phyloP scores from a whole-genome alignment of 2,329 filamentous ascomycete genomes.

The Graphium sp. region DNA sequence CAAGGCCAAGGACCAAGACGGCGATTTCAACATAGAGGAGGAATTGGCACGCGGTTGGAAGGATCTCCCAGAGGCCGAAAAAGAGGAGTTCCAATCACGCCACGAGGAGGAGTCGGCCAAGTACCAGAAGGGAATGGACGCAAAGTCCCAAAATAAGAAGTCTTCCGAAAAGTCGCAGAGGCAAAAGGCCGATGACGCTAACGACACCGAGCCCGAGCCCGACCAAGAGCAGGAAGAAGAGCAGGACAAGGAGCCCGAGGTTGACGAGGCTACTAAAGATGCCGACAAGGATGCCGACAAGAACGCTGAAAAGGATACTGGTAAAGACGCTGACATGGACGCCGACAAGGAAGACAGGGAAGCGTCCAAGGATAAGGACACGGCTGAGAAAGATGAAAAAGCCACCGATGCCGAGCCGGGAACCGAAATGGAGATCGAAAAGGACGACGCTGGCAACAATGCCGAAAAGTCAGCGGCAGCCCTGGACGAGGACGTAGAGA shows the following conservation, averaged over 20 bases:
- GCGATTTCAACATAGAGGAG: slow-evolving; percentile 26
- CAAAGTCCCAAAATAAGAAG: slow-evolving; percentile 9
- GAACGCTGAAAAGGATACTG: slow-evolving; percentile 2
- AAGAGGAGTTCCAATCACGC: slow-evolving; percentile 28
- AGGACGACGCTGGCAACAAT: neutral
- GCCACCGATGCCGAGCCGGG: slow-evolving; percentile 3
- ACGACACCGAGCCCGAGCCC: slow-evolving; percentile 1
- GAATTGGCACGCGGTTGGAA: slow-evolving; percentile 39
- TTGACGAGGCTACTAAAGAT: slow-evolving; percentile 1
- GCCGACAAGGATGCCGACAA: slow-evolving; percentile 1
- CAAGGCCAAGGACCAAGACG: slow-evolving; percentile 22
- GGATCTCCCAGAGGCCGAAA: slow-evolving; percentile 28
- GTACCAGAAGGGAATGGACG: slow-evolving; percentile 25
- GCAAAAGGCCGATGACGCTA: slow-evolving; percentile 3
- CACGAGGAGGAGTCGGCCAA: slow-evolving; percentile 20
- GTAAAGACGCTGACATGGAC: slow-evolving; percentile 3
- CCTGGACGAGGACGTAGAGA: neutral
- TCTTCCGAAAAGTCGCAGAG: slow-evolving; percentile 1
- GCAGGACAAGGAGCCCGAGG: slow-evolving; percentile 10
- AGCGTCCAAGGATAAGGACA: slow-evolving; percentile 1
- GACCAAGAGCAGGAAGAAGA: slow-evolving; percentile 12
- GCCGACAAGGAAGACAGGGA: neutral
- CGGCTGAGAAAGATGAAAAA: slow-evolving; percentile 2
- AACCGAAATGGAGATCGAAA: slow-evolving; percentile 4
- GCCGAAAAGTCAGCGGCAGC: neutral